Conservation (phyloP, 2,329 filamentous ascomycete species). For the Claviceps sp. region DNA sequence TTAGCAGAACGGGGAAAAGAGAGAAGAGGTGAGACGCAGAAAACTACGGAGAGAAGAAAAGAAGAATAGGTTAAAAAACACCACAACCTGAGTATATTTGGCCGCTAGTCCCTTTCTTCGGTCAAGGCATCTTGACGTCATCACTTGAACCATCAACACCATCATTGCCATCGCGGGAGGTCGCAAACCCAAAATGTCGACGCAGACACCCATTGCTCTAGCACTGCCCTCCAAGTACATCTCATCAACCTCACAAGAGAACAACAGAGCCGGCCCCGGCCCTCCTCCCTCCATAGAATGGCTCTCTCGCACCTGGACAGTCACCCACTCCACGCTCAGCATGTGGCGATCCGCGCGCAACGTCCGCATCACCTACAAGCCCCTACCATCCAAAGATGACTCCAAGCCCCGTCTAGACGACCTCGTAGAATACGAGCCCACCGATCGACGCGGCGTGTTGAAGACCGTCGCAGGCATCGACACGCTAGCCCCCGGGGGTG, state of each 20-base stretch:
- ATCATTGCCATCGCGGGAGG: background rate
- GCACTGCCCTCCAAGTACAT: conserved; percentile 35
- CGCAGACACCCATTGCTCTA: conserved; percentile 13
- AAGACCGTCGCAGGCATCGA: conserved; percentile 56
- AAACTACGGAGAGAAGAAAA: too few relatives aligned
- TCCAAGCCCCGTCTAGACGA: conserved; percentile 48
- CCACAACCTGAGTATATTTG: background rate
- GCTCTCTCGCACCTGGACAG: conserved; percentile 55
- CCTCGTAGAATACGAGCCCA: conserved; percentile 54
- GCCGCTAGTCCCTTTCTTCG: background rate
- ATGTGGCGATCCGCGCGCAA: conserved; percentile 77
- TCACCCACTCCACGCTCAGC: conserved; percentile 60
- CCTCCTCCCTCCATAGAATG: conserved; percentile 36
- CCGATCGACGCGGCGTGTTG: conserved; percentile 31
- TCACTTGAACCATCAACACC: background rate
- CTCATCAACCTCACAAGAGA: conserved; percentile 11
- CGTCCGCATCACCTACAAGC: conserved; percentile 63
- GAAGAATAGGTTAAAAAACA: too few relatives aligned
- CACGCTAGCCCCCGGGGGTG: conserved; percentile 23
- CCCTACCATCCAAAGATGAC: conserved; percentile 28
- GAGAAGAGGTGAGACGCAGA: too few relatives aligned
- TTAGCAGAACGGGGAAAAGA: too few relatives aligned
- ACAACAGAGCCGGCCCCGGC: conserved; percentile 26
- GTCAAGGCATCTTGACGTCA: background rate
- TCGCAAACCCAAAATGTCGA: conserved; percentile 5